Percentiles rank a stretch among this genome's conserved stretches.
These are phyloP conservation scores for Debaryomyces coudertii DNA, from an alignment of 1,139 yeast genomes.

Conservation along the genomic window DNA sequence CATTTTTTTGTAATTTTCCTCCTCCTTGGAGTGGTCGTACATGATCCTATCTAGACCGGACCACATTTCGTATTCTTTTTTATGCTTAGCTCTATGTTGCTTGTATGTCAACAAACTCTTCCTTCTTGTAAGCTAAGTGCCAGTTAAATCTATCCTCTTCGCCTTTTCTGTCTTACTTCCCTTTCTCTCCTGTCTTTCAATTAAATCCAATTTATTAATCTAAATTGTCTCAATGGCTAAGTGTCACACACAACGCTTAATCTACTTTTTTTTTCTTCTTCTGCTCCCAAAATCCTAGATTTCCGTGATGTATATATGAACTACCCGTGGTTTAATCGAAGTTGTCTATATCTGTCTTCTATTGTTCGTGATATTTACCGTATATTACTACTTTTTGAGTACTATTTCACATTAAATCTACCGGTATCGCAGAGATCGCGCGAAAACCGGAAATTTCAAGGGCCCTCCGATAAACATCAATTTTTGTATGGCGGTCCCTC, in stretches of 20 bases:
- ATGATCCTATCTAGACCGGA: constrained; percentile 31
- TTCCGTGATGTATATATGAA: background rate
- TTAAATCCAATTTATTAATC: background rate
- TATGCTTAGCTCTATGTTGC: background rate
- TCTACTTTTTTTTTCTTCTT: background rate
- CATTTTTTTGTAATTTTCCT: constrained; percentile 42
- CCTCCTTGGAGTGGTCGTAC: constrained; percentile 41
- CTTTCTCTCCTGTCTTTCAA: background rate
- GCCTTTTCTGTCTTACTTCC: background rate
- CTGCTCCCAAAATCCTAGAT: background rate
- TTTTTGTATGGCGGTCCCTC: background rate
- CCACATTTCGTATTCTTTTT: constrained; percentile 8
- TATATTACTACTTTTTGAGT: background rate
- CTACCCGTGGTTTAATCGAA: background rate
- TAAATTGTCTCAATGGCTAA: background rate
- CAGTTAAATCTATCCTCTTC: constrained; percentile 1
- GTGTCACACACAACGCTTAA: background rate
- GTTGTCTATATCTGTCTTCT: background rate
- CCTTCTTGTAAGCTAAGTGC: background rate
- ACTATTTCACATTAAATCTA: background rate
- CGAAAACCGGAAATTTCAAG: background rate
- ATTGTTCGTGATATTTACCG: background rate
- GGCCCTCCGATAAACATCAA: background rate
- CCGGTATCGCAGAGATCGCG: background rate
- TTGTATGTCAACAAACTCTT: constrained; percentile 4